These are phyloP conservation scores for Gracilaria vermiculophylla DNA, from an alignment of 23 red algal genomes.

Conservation along the genomic window DNA sequence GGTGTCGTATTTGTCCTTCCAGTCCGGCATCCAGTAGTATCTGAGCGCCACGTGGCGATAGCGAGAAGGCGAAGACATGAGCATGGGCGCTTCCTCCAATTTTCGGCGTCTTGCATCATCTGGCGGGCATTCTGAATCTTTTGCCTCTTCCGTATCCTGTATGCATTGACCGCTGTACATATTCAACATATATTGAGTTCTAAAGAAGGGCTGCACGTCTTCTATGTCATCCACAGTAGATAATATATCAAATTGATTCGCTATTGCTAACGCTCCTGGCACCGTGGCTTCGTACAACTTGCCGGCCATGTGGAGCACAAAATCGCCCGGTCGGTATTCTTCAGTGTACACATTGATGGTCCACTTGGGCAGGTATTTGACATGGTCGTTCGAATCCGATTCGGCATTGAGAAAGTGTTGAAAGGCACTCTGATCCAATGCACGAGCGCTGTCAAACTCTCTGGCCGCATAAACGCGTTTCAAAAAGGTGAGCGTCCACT, in stretches of 20 bases:
- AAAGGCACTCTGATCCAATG: conserved; percentile 78
- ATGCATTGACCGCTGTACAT: conserved; percentile 45
- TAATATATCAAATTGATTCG: conserved; percentile 86
- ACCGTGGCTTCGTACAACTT: conserved; percentile 75
- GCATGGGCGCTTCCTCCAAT: conserved; percentile 33
- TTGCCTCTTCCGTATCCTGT: background rate
- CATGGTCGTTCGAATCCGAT: conserved; percentile 6
- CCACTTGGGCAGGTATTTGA: conserved; percentile 74
- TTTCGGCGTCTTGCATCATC: conserved; percentile 54
- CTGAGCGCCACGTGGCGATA: conserved; percentile 68
- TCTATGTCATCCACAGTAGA: conserved; percentile 46
- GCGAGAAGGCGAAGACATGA: conserved; percentile 21
- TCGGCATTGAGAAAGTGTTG: conserved; percentile 69
- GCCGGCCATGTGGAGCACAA: conserved; percentile 84
- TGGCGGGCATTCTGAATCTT: conserved; percentile 43
- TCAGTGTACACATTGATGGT: conserved; percentile 82
- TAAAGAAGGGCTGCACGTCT: conserved; percentile 78
- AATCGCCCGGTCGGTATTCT: conserved; percentile 83
- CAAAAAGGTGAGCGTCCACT: conserved; percentile 64
- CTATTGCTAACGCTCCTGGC: conserved; percentile 69
- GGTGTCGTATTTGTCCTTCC: conserved; percentile 58
- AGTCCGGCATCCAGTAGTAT: conserved; percentile 68
- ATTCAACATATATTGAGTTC: conserved; percentile 61
- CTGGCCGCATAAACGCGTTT: conserved; percentile 60
- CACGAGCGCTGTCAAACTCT: conserved; percentile 69